phyloP scores from a whole-genome alignment of 148 eudicot genomes.

The Silene conica region DNA sequence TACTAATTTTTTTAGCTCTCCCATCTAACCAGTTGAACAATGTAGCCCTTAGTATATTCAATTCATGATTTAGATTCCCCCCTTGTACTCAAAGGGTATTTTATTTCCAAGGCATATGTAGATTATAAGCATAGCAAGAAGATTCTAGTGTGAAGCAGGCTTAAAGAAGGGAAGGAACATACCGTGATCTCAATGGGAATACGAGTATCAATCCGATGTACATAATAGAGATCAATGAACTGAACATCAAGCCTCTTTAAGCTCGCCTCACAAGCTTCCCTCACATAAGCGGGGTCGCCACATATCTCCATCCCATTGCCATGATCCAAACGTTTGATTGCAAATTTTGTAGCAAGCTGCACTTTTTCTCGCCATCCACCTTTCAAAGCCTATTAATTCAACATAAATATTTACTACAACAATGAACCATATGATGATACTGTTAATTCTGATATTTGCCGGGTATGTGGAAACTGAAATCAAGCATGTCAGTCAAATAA shows the following conservation, averaged over 20 bases:
- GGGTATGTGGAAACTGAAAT: no score
- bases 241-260: slow-evolving; percentile 31
- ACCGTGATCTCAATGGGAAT: slow-evolving; percentile 37
- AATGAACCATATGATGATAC: no score
- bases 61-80: no score
- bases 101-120: no score
- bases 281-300: slow-evolving; percentile 29
- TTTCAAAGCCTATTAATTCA: slow-evolving; percentile 19
- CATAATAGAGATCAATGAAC: slow-evolving; percentile 30
- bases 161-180: background rate
- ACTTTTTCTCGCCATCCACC: slow-evolving; percentile 29
- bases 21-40: slow-evolving; percentile 24
- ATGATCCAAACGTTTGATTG: background rate
- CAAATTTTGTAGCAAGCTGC: slow-evolving; percentile 28
- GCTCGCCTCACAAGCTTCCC: slow-evolving; percentile 30
- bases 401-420: no score
- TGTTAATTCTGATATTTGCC: no score
- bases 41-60: no score
- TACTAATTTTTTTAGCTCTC: slow-evolving; percentile 29
- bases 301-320: slow-evolving; percentile 11
- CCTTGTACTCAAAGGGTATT: no score
- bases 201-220: slow-evolving; percentile 26
- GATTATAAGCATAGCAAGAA: no score
- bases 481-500: no score
- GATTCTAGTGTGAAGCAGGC: no score